A percentile compares a stretch with the other conserved stretches of the same genome.
Conservation (phyloP, 2,329 filamentous ascomycete species). For the Colletotrichum karsti region DNA sequence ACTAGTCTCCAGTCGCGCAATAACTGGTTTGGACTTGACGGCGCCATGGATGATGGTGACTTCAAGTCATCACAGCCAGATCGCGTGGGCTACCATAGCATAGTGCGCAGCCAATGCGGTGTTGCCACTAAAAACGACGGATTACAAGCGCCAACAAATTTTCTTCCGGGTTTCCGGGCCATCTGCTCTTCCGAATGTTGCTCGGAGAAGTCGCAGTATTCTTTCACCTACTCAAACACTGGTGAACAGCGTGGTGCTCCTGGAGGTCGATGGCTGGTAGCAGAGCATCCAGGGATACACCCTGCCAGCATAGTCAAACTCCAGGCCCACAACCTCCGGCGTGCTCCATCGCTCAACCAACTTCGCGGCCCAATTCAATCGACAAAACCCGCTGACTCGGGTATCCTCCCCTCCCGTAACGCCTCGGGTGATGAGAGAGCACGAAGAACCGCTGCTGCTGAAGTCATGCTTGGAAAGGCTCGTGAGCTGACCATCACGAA, state of each 20-base stretch:
- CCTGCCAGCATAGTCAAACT: conserved; percentile 17
- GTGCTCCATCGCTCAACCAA: conserved; percentile 19
- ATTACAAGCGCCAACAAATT: conserved; percentile 18
- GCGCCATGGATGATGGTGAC: background rate
- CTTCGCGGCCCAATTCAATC: conserved; percentile 16
- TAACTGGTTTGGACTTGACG: conserved; percentile 27
- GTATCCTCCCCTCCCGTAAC: background rate
- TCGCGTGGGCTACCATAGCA: background rate
- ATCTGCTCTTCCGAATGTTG: background rate
- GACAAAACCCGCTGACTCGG: background rate
- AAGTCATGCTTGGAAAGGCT: conserved; percentile 14
- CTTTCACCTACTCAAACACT: background rate
- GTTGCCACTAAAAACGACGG: conserved; percentile 12
- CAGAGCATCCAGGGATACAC: conserved; percentile 21
- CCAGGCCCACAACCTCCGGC: conserved; percentile 21
- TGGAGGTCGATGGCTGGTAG: conserved; percentile 16
- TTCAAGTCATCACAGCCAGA: background rate
- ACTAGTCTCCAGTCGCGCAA: background rate
- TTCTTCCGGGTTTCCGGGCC: background rate
- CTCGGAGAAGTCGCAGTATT: background rate
- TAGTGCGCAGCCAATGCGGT: conserved; percentile 2
- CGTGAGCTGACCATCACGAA: conserved; percentile 21
- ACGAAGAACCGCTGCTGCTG: too few relatives aligned
- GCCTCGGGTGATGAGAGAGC: conserved; percentile 3
- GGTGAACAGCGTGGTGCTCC: conserved; percentile 7